A percentile compares a stretch with the other conserved stretches of the same genome.
phyloP scores from a whole-genome alignment of 345 rosid species.

The Xanthoceras sorbifolium region DNA sequence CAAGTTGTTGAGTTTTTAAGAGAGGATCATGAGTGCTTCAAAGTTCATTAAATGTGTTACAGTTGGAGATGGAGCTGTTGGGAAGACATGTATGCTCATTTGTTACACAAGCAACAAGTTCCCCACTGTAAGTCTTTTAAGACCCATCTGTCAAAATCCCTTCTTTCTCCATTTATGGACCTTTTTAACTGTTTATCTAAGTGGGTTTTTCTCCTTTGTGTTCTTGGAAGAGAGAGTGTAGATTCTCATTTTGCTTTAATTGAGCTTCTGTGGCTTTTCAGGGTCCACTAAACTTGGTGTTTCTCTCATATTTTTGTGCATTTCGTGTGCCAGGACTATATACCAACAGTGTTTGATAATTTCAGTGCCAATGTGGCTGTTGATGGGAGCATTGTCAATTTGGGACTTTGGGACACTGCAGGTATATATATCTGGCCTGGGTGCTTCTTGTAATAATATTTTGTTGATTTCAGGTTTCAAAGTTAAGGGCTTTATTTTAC shows the following conservation, averaged over 20 bases:
- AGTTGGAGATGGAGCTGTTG: conserved; percentile 99
- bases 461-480: conserved; percentile 1
- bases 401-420: conserved; percentile 99
- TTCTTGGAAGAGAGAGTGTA: not conserved
- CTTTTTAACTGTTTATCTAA: conserved; percentile 4
- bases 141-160: conserved; percentile 17
- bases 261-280: not conserved
- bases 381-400: conserved; percentile 86
- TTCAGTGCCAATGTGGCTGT: conserved; percentile 98
- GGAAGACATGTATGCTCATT: conserved; percentile 99
- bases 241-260: not conserved
- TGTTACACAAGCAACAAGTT: conserved; percentile 99
- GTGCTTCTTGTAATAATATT: conserved; percentile 11
- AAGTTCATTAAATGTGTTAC: conserved; percentile 99
- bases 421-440: too few species aligned
- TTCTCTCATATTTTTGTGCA: conserved; percentile 18
- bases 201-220: conserved; percentile 13
- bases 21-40: conserved; percentile 72
- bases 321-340: conserved; percentile 66
- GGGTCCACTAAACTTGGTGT: not conserved
- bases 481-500: conserved; percentile 5
- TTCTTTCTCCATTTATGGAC: not conserved
- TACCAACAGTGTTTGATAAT: conserved; percentile 97
- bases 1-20: conserved; percentile 20
- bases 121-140: conserved; percentile 70